Conservation (phyloP, 169 alveolate genomes). For the Eimeria praecox region DNA sequence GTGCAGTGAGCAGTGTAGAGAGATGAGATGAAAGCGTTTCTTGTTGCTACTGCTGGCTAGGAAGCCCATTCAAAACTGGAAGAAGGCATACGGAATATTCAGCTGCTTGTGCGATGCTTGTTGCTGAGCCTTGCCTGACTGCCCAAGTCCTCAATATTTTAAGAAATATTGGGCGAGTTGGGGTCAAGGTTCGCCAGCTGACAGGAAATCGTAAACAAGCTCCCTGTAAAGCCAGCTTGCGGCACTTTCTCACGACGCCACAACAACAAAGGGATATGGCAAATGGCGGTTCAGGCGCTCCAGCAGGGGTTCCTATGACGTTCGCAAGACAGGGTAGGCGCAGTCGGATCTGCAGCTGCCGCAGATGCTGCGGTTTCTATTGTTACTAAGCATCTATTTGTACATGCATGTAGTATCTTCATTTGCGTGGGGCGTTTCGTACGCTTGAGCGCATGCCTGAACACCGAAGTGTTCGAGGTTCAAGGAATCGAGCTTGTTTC, state of each 20-base stretch:
- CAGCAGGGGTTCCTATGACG: too few species aligned
- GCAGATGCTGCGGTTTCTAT: too few species aligned
- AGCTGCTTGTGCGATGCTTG: neutral
- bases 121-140: neutral
- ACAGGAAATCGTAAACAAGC: too few species aligned
- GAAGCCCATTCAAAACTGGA: neutral
- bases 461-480: neutral
- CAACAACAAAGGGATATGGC: too few species aligned
- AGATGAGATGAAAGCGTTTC: neutral
- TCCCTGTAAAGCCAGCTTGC: too few species aligned
- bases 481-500: neutral
- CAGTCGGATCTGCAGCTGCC: too few species aligned
- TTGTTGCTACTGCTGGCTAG: neutral
- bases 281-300: too few species aligned
- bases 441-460: neutral
- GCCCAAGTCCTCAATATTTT: neutral
- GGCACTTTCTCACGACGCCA: too few species aligned
- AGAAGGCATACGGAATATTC: neutral
- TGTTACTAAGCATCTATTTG: too few species aligned
- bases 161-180: neutral
- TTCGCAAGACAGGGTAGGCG: too few species aligned
- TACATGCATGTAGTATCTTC: neutral
- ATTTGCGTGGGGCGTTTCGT: neutral
- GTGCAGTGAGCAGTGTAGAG: neutral
- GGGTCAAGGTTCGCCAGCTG: neutral